Evolutionary conservation across 2,329 filamentous ascomycete species (phyloP).

Genomic region (Catunica adiposa): DNA sequence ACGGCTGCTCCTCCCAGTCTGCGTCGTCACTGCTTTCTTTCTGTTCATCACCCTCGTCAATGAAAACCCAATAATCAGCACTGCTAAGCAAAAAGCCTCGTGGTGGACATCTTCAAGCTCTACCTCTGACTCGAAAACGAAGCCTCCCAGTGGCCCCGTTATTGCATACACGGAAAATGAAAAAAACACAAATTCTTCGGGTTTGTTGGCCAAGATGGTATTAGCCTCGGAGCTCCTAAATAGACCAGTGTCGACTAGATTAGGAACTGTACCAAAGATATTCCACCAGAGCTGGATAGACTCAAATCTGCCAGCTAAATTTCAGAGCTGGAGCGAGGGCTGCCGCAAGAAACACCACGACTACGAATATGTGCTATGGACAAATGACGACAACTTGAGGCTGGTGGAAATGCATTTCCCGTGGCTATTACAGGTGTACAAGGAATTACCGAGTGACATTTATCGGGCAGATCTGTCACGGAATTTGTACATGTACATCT

Average conservation of each 20-base stretch:
- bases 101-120: neutral
- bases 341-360: conserved; percentile 20
- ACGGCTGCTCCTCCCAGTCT: conserved; percentile 1
- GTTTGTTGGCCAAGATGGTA: conserved; percentile 4
- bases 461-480: conserved; percentile 21
- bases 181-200: neutral
- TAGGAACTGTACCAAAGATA: conserved; percentile 23
- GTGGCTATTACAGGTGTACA: conserved; percentile 20
- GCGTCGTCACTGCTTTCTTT: neutral
- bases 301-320: conserved; percentile 17
- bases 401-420: conserved; percentile 21
- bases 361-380: conserved; percentile 25
- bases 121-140: neutral
- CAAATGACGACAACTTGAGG: conserved; percentile 22
- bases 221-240: conserved; percentile 9
- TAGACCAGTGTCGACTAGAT: conserved; percentile 9
- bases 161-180: neutral
- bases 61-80: neutral
- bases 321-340: conserved; percentile 20
- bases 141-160: neutral
- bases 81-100: neutral
- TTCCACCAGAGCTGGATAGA: conserved; percentile 20
- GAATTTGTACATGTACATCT: conserved; percentile 24
- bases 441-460: conserved; percentile 20
- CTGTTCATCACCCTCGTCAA: conserved; percentile 2